These are phyloP conservation scores for Ambrosiella xylebori DNA, from an alignment of 2,329 filamentous ascomycete genomes.

Conservation along the genomic window DNA sequence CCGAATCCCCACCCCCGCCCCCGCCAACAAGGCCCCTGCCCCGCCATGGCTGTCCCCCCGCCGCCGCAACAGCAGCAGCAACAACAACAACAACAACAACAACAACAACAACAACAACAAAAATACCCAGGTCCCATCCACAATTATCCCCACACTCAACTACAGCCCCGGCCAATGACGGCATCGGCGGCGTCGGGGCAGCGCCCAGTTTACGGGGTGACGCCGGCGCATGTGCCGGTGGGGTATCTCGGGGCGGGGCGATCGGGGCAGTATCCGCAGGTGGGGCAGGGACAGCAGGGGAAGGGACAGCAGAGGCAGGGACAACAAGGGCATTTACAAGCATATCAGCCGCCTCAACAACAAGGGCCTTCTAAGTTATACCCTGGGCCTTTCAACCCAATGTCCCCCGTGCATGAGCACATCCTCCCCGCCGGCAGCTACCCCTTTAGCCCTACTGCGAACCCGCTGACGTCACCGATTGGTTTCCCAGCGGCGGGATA, in stretches of 20 bases:
- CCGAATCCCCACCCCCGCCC: neutral
- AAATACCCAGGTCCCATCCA: too few relatives aligned
- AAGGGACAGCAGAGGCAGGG: constrained; percentile 3
- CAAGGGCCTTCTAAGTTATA: neutral
- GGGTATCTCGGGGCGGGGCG: neutral
- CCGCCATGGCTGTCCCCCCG: neutral
- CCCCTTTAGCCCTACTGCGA: neutral
- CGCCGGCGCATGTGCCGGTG: neutral
- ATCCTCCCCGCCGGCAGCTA: neutral
- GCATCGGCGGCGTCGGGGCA: neutral
- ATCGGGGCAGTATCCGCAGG: neutral
- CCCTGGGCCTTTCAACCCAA: neutral
- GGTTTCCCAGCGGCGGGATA: neutral
- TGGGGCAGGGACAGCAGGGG: neutral
- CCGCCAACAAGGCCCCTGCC: neutral
- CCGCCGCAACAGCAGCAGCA: neutral
- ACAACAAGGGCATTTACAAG: neutral
- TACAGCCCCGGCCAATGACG: neutral
- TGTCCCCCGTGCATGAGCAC: neutral
- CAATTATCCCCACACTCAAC: too few relatives aligned
- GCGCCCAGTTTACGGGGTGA: neutral
- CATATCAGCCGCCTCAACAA: neutral
- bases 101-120: neutral
- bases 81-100: neutral
- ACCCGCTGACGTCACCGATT: neutral